Evolutionary conservation across 805 yeast species (phyloP).

Genomic region (Yarrowia hollandica): DNA sequence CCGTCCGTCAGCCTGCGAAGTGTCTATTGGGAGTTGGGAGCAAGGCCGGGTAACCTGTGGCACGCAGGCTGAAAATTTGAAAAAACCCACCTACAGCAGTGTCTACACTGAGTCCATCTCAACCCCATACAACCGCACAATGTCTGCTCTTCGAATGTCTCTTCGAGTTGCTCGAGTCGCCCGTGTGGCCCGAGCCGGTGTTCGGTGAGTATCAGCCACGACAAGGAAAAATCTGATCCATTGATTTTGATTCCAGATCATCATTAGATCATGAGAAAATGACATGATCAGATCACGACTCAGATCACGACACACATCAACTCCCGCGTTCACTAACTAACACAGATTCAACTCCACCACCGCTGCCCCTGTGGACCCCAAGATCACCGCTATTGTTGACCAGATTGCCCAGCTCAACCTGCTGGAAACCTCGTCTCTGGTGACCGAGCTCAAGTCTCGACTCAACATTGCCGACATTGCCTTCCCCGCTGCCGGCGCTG

Average conservation of each 20-base stretch:
- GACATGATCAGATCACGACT: too few species aligned
- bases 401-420: constrained; percentile 88
- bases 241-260: neutral
- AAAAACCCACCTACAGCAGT: neutral
- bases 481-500: constrained; percentile 69
- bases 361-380: constrained; percentile 67
- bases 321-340: neutral
- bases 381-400: constrained; percentile 83
- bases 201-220: constrained; percentile 28
- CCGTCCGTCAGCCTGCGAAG: too few species aligned
- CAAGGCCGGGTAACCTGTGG: constrained; percentile 24
- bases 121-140: constrained; percentile 23
- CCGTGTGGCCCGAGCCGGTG: constrained; percentile 28
- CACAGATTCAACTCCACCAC: constrained; percentile 44
- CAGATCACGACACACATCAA: neutral
- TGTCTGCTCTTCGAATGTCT: constrained; percentile 29
- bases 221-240: too few species aligned
- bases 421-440: constrained; percentile 86
- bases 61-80: constrained; percentile 26
- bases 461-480: constrained; percentile 93
- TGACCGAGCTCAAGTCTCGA: constrained; percentile 65
- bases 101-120: constrained; percentile 17
- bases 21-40: neutral
- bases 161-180: constrained; percentile 27
- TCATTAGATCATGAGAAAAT: too few species aligned